These are phyloP conservation scores for Carex parvula DNA, from an alignment of 176 grass and related monocot species.

Conservation along the genomic window DNA sequence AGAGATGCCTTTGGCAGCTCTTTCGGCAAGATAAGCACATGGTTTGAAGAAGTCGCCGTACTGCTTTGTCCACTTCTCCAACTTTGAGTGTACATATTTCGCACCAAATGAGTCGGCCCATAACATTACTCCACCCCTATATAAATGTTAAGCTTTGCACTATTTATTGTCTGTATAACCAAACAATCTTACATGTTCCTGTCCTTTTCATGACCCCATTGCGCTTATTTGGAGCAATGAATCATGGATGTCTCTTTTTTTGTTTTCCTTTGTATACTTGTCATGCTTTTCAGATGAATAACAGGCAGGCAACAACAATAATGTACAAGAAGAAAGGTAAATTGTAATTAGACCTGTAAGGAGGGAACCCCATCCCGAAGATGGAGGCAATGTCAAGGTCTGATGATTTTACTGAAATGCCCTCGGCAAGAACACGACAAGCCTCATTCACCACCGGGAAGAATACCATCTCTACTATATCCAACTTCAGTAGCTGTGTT, in stretches of 20 bases:
- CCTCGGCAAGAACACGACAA: no score
- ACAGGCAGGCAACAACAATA: no score
- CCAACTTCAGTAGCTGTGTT: no score
- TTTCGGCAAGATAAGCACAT: slow-evolving; percentile 64
- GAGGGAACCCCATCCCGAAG: no score
- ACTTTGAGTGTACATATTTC: slow-evolving; percentile 63
- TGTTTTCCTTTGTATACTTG: not conserved
- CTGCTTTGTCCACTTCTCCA: slow-evolving; percentile 66
- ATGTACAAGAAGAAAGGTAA: no score
- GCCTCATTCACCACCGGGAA: no score
- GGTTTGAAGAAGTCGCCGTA: slow-evolving; percentile 80
- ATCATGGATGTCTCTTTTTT: not conserved
- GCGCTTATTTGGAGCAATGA: not conserved
- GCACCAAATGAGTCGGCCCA: slow-evolving; percentile 82
- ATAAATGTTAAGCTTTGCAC: slow-evolving; percentile 11
- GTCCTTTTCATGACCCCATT: not conserved
- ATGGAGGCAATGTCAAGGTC: no score
- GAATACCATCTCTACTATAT: no score
- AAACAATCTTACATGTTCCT: not conserved
- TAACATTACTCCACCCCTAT: slow-evolving; percentile 77
- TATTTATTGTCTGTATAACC: not conserved
- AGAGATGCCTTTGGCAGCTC: slow-evolving; percentile 70
- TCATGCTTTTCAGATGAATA: no score
- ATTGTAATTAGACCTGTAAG: no score
- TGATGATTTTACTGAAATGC: no score